Percentiles rank a stretch among this genome's conserved stretches.
Evolutionary conservation across 768 basidiomycete genomes (phyloP).

Genomic region (Mycena haematopus): DNA sequence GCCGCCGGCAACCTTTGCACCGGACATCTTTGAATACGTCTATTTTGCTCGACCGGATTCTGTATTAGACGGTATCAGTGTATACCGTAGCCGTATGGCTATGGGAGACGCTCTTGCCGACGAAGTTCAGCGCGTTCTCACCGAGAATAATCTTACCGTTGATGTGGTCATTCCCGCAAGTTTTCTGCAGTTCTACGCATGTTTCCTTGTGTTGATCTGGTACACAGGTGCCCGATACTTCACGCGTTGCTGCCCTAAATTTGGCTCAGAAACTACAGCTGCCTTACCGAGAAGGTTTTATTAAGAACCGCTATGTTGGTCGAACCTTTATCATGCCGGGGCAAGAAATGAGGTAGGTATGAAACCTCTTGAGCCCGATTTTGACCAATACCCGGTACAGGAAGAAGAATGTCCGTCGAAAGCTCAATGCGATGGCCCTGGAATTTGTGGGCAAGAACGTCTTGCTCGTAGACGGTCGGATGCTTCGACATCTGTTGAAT

Average conservation of each 20-base stretch:
- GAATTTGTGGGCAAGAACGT: slow-evolving; percentile 94
- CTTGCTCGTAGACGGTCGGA: slow-evolving; percentile 91
- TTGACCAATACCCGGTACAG: slow-evolving; percentile 44
- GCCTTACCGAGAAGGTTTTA: slow-evolving; percentile 97
- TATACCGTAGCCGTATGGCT: slow-evolving; percentile 97
- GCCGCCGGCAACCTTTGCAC: slow-evolving; percentile 79
- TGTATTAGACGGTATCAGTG: slow-evolving; percentile 95
- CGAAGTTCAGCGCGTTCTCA: slow-evolving; percentile 79
- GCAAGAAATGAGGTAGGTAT: slow-evolving; percentile 91
- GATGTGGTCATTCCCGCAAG: slow-evolving; percentile 96
- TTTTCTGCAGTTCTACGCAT: slow-evolving; percentile 18
- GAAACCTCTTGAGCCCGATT: background rate
- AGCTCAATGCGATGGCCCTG: slow-evolving; percentile 97
- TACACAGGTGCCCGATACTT: slow-evolving; percentile 89
- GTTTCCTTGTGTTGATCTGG: slow-evolving; percentile 8
- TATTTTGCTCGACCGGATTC: slow-evolving; percentile 99
- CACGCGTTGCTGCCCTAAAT: slow-evolving; percentile 94
- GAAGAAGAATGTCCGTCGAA: slow-evolving; percentile 91
- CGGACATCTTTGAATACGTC: slow-evolving; percentile 98
- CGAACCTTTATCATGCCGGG: slow-evolving; percentile 99
- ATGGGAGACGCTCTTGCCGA: slow-evolving; percentile 97
- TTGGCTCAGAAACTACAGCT: slow-evolving; percentile 87
- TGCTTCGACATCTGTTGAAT: slow-evolving; percentile 26
- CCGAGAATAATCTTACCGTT: slow-evolving; percentile 69
- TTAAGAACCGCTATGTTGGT: slow-evolving; percentile 98